These are phyloP conservation scores for Dictyostelium firmibasis DNA, from an alignment of 78 protist genomes.

Conservation along the genomic window DNA sequence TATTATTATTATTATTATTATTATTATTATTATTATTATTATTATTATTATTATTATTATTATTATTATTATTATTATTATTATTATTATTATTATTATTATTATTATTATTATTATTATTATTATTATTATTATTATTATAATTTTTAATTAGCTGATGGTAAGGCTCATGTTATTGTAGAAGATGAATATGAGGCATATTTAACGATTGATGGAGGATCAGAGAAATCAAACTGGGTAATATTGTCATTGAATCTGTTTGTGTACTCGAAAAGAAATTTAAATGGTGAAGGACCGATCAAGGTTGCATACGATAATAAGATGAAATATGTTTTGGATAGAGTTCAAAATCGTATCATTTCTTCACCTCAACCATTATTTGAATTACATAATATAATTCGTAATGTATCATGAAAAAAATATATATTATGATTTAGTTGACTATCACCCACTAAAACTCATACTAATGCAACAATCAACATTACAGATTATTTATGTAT, in stretches of 20 bases:
- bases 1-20: background rate
- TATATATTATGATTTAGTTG: background rate
- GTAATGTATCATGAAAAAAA: no score
- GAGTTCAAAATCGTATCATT: conserved; percentile 44
- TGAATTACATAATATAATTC: conserved; percentile 65
- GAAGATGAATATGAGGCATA: conserved; percentile 17
- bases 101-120: background rate
- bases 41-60: background rate
- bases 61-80: background rate
- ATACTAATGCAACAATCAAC: background rate
- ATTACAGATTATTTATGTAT: conserved; percentile 23
- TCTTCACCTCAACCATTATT: conserved; percentile 21
- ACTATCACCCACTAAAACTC: background rate
- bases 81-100: background rate
- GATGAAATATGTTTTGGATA: conserved; percentile 12
- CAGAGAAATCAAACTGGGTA: conserved; percentile 58
- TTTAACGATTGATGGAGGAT: conserved; percentile 52
- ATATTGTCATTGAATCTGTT: background rate
- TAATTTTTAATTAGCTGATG: background rate
- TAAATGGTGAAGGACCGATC: conserved; percentile 39
- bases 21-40: background rate
- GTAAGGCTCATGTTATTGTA: conserved; percentile 42
- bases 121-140: background rate
- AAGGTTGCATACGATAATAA: conserved; percentile 36
- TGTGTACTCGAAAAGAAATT: conserved; percentile 18